Conservation (phyloP, 2,329 filamentous ascomycete species). For the Chalaropsis thielavioides region DNA sequence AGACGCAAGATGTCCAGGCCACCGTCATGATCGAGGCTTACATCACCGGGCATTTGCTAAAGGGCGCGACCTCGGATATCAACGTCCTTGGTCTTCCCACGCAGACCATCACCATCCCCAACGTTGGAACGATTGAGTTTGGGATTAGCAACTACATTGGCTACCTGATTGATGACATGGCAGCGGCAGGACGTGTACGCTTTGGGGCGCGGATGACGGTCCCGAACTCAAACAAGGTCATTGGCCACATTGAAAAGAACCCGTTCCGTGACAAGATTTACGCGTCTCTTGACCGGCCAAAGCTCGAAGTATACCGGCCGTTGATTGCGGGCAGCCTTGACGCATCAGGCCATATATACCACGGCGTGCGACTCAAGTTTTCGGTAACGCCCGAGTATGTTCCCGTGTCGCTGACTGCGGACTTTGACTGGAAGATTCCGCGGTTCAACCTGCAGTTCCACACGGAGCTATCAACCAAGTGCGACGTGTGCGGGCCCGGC, state of each 20-base stretch:
- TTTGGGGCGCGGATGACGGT: constrained; percentile 13
- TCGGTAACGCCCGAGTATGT: not conserved
- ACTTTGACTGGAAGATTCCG: constrained; percentile 9
- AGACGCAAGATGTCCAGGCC: not conserved
- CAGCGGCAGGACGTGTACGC: not conserved
- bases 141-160: constrained; percentile 8
- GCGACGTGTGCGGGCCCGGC: constrained; percentile 3
- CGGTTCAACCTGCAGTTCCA: not conserved
- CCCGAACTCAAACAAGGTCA: constrained; percentile 9
- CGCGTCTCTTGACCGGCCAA: not conserved
- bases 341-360: not conserved
- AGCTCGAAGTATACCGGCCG: constrained; percentile 2
- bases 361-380: not conserved
- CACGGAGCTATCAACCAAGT: constrained; percentile 4
- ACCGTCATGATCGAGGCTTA: constrained; percentile 5
- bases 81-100: not conserved
- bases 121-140: not conserved
- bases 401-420: not conserved
- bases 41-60: not conserved
- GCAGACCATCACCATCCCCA: not conserved
- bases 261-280: not conserved
- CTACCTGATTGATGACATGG: constrained; percentile 7
- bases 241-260: not conserved
- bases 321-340: constrained; percentile 7
- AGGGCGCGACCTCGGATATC: not conserved